Evolutionary conservation across 345 rosid genomes (phyloP).

Genomic region (Erodium maritimum): DNA sequence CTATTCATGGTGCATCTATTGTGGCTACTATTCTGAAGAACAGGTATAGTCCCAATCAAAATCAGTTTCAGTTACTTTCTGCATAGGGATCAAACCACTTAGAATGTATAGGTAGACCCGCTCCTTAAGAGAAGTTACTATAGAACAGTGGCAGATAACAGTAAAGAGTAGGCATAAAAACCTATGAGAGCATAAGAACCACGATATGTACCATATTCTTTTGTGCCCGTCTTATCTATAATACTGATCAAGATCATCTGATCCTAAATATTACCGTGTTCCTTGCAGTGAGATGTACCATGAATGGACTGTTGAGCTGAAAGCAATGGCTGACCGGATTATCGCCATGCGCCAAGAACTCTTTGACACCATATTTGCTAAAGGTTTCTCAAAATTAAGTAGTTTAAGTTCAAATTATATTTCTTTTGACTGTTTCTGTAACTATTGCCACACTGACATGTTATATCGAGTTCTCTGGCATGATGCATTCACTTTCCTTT

Average conservation of each 20-base stretch:
- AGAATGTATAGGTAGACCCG: not conserved
- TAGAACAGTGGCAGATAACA: not conserved
- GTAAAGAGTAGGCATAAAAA: not conserved
- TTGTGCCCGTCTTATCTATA: not conserved
- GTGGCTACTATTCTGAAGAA: conserved; percentile 32
- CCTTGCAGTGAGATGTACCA: conserved; percentile 26
- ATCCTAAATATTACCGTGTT: not conserved
- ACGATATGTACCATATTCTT: not conserved
- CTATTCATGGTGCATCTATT: conserved; percentile 45
- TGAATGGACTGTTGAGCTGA: conserved; percentile 39
- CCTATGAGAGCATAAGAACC: not conserved
- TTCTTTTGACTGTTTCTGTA: no score
- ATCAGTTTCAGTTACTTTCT: not conserved
- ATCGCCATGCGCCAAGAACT: conserved; percentile 30
- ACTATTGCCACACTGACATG: not conserved
- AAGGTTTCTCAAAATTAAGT: conserved; percentile 16
- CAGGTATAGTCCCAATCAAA: conserved; percentile 14
- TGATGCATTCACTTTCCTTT: not conserved
- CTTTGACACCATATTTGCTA: conserved; percentile 24
- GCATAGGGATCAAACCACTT: not conserved
- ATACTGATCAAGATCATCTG: not conserved
- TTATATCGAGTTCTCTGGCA: not conserved
- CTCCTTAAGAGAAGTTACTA: not conserved
- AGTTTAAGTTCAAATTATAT: not conserved
- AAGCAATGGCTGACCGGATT: conserved; percentile 31